These are phyloP conservation scores for Cryptococcus depauperatus DNA, from an alignment of 1,284 basidiomycete species.

Conservation along the genomic window DNA sequence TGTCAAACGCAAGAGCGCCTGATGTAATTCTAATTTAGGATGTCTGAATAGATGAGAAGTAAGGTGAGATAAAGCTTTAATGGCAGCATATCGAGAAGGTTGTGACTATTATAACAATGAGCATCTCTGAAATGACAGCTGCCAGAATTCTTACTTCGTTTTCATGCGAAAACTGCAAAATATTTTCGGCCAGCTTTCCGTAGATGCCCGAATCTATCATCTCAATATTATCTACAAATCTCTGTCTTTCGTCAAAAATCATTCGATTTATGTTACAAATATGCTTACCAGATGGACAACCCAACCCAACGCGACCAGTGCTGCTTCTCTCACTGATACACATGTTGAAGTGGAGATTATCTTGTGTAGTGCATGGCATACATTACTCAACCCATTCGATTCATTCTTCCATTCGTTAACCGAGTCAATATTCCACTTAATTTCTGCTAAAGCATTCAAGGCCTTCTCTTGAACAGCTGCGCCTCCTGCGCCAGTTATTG, in stretches of 20 bases:
- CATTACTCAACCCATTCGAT: not conserved
- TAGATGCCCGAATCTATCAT: no score
- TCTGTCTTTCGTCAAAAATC: no score
- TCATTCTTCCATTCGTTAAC: not conserved
- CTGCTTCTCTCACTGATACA: constrained; percentile 36
- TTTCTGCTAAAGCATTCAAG: constrained; percentile 11
- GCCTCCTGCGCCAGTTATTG: constrained; percentile 1
- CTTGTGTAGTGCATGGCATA: not conserved
- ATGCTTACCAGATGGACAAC: constrained; percentile 12
- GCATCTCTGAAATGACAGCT: not conserved
- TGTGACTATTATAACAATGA: constrained; percentile 19
- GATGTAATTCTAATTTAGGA: constrained; percentile 11
- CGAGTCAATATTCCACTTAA: constrained; percentile 5
- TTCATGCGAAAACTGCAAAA: constrained; percentile 13
- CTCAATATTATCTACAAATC: no score
- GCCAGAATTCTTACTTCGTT: constrained; percentile 11
- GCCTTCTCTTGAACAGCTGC: constrained; percentile 7
- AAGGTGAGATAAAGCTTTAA: constrained; percentile 19
- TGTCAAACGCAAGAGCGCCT: constrained; percentile 24
- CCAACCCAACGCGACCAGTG: constrained; percentile 25
- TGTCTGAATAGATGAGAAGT: constrained; percentile 10
- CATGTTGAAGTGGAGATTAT: constrained; percentile 10
- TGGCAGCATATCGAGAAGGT: constrained; percentile 22
- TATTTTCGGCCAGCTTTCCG: not conserved
- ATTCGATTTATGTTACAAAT: no score